Evolutionary conservation across 1,139 yeast species (phyloP).

Genomic region (Suhomyces chickasaworum): DNA sequence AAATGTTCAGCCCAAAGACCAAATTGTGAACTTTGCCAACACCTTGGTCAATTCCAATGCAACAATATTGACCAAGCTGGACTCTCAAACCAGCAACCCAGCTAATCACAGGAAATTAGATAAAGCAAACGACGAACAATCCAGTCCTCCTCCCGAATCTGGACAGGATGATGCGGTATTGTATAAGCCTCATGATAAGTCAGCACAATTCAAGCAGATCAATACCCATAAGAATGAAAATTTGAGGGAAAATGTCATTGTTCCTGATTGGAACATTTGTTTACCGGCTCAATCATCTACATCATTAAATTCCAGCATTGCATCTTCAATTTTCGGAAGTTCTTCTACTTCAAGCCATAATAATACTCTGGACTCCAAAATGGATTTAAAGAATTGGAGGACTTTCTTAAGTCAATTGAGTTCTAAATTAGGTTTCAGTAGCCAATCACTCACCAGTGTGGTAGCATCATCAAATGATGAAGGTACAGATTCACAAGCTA

Average conservation of each 20-base stretch:
- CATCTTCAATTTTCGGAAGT: constrained; percentile 25
- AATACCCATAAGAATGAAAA: constrained; percentile 51
- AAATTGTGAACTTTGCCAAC: constrained; percentile 26
- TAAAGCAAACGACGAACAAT: constrained; percentile 11
- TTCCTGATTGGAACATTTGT: constrained; percentile 47
- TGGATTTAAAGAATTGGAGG: constrained; percentile 43
- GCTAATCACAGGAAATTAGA: constrained; percentile 6
- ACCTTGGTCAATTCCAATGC: constrained; percentile 41
- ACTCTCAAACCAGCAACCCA: constrained; percentile 9
- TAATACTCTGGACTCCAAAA: constrained; percentile 19
- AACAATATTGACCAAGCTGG: constrained; percentile 26
- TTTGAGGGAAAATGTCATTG: constrained; percentile 43
- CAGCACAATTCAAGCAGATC: constrained; percentile 45
- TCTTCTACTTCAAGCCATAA: constrained; percentile 31
- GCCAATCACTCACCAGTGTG: constrained; percentile 35
- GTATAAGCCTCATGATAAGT: constrained; percentile 48
- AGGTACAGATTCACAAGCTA: constrained; percentile 19
- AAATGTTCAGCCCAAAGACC: constrained; percentile 16
- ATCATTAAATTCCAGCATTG: constrained; percentile 17
- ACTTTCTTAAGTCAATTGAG: constrained; percentile 40
- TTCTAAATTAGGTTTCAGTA: constrained; percentile 40
- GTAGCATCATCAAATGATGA: constrained; percentile 18
- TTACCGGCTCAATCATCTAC: constrained; percentile 31
- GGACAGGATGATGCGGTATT: constrained; percentile 47
- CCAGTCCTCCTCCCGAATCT: constrained; percentile 14